These are phyloP conservation scores for Talaromyces borbonicus DNA, from an alignment of 495 filamentous ascomycete genomes.

Conservation along the genomic window DNA sequence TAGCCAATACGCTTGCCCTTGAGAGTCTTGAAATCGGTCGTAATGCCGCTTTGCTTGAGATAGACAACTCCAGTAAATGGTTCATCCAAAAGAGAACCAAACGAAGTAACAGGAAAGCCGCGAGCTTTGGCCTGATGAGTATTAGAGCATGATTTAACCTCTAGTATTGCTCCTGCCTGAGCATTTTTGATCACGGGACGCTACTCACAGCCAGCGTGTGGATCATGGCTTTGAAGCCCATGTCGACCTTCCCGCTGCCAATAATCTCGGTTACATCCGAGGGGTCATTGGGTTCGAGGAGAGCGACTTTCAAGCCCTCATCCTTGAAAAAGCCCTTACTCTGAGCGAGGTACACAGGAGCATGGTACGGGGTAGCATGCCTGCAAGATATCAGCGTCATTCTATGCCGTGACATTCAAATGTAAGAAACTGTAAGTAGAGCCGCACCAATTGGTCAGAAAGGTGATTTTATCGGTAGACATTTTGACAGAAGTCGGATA, in stretches of 20 bases:
- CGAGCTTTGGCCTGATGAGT: slow-evolving; percentile 54
- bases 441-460: slow-evolving; percentile 59
- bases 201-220: slow-evolving; percentile 56
- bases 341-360: slow-evolving; percentile 60
- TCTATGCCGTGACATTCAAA: not conserved
- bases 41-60: slow-evolving; percentile 59
- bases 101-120: slow-evolving; percentile 56
- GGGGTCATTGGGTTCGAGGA: slow-evolving; percentile 63
- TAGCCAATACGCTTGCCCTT: slow-evolving; percentile 62
- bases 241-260: slow-evolving; percentile 58
- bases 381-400: slow-evolving; percentile 19
- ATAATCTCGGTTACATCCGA: slow-evolving; percentile 65
- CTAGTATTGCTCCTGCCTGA: too few relatives aligned
- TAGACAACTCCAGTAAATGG: slow-evolving; percentile 66
- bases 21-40: slow-evolving; percentile 50
- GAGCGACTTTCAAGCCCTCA: slow-evolving; percentile 59
- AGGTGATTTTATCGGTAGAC: slow-evolving; percentile 68
- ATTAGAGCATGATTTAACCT: not conserved
- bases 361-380: slow-evolving; percentile 67
- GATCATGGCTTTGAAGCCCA: slow-evolving; percentile 71
- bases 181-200: not conserved
- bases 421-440: not conserved
- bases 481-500: slow-evolving; percentile 40
- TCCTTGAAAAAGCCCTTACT: slow-evolving; percentile 60
- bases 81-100: slow-evolving; percentile 60